These are phyloP conservation scores for Haplosporangium gracile DNA, from an alignment of 192 early-diverging fungal species.

Conservation along the genomic window DNA sequence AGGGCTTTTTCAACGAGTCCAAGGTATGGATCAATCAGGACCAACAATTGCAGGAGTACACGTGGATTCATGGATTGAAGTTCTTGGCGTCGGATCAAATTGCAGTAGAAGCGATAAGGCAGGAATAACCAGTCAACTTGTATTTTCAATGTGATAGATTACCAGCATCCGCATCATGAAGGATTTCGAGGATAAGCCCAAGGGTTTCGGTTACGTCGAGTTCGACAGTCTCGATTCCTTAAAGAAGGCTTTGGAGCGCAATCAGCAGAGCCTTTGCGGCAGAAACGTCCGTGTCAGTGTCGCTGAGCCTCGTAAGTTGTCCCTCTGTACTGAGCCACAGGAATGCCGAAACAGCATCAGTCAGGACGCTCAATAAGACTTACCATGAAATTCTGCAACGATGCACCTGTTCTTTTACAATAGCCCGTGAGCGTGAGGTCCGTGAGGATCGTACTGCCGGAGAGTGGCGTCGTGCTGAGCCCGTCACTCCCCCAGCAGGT, in stretches of 20 bases:
- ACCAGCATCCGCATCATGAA: constrained; percentile 83
- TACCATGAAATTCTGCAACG: not conserved
- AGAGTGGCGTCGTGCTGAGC: constrained; percentile 69
- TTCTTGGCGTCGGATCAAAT: not conserved
- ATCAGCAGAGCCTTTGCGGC: constrained; percentile 73
- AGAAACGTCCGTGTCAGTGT: constrained; percentile 88
- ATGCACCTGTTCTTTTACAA: not conserved
- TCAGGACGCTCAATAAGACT: not conserved
- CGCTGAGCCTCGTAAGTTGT: constrained; percentile 85
- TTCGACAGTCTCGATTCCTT: constrained; percentile 90
- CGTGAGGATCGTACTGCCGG: constrained; percentile 71
- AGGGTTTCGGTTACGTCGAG: constrained; percentile 97
- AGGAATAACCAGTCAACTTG: not conserved
- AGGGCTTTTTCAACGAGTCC: constrained; percentile 78
- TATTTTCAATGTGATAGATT: constrained; percentile 62
- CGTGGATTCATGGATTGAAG: not conserved
- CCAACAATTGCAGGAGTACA: not conserved
- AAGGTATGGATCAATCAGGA: constrained; percentile 59
- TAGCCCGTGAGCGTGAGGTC: constrained; percentile 66
- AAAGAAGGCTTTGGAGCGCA: constrained; percentile 79
- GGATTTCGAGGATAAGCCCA: constrained; percentile 85
- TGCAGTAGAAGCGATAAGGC: not conserved
- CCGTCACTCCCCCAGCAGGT: constrained; percentile 52
- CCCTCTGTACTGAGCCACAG: not conserved
- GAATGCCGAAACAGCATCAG: constrained; percentile 1